Base-by-base conservation (phyloP, 1,284 basidiomycete species). In the Macrocybe sp. region DNA sequence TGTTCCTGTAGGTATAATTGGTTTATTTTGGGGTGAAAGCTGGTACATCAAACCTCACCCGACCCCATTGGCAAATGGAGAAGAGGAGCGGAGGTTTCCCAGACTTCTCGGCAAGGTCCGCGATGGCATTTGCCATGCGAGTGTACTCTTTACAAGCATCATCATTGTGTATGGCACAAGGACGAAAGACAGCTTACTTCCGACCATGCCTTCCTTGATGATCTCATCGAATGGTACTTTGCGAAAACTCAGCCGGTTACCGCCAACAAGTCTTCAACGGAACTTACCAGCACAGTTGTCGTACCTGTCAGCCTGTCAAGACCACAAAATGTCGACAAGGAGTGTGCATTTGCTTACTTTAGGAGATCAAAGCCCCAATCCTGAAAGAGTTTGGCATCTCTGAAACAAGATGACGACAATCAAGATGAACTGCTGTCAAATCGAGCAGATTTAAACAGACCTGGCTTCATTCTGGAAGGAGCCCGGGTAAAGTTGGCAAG, bases 361-460 rank as follows among this genome's bases (percentile, higher is more conserved):
- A 78, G 59, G 46, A 73, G 71, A 54, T 78, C 74, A 48, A 78
- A 78, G 1, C 74, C 75, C 76, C 76, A 79, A 35, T 74, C 66
- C 33, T 67, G 65, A 59, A 72, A 75, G n/a, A 66, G 64, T 52
- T 66, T 64, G 10, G 57, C 67, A 55, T 76, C 74, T 44, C 67
- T 66, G 12, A 58, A 58, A 22, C 22, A 22, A 22, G 22, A 39
- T 12, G 22, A 42, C 35, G 47, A 10, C 12, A 34, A 14, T 12
- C 22, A 32, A 41, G 9, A 22, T 6, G 31, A 7, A 30, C 11
- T 28, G 11, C 35, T 14, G 35, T 11, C 14, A 29, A 3, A 22
- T 3, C 32, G 8, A 12, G 6, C 3, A 29, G 36, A 8, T 11
- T 11, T 38, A 12, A 28, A 22, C 48, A 12, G 11, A 55, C 57